These are phyloP conservation scores for Acacia confusa DNA, from an alignment of 306 rosid genomes.

Conservation along the genomic window DNA sequence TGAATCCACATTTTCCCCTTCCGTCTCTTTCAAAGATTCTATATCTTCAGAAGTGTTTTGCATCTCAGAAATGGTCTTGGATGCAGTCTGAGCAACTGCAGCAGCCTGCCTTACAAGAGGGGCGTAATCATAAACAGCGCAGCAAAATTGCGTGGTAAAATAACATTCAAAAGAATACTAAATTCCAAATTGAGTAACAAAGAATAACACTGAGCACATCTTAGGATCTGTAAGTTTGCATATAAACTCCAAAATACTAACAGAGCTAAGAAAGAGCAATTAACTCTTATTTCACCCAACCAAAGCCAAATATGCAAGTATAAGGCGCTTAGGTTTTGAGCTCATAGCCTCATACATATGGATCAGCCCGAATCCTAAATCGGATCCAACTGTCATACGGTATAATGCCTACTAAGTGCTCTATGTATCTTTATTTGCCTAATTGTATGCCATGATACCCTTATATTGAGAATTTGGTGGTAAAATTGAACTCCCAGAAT, in stretches of 20 bases:
- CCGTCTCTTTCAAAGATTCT: conserved; percentile 57
- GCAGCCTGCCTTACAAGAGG: conserved; percentile 67
- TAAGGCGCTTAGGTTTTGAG: background rate
- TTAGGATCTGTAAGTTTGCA: background rate
- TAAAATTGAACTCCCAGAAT: background rate
- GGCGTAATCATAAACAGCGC: background rate
- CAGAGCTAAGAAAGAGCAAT: background rate
- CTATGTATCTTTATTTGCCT: background rate
- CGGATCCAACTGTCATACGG: background rate
- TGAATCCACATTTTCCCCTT: conserved; percentile 49
- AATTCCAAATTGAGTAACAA: background rate
- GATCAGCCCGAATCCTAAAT: background rate
- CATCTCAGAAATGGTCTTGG: conserved; percentile 74
- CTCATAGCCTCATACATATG: background rate
- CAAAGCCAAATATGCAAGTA: background rate
- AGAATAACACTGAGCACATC: background rate
- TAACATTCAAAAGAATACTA: background rate
- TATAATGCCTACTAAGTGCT: background rate
- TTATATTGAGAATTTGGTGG: background rate
- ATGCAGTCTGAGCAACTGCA: conserved; percentile 82
- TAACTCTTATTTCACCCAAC: background rate
- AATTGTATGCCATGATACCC: background rate
- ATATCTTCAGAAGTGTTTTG: conserved; percentile 51
- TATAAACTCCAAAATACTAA: background rate
- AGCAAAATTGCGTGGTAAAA: background rate